Base-by-base conservation (phyloP, 768 basidiomycete species). In the Podaxis sp. region DNA sequence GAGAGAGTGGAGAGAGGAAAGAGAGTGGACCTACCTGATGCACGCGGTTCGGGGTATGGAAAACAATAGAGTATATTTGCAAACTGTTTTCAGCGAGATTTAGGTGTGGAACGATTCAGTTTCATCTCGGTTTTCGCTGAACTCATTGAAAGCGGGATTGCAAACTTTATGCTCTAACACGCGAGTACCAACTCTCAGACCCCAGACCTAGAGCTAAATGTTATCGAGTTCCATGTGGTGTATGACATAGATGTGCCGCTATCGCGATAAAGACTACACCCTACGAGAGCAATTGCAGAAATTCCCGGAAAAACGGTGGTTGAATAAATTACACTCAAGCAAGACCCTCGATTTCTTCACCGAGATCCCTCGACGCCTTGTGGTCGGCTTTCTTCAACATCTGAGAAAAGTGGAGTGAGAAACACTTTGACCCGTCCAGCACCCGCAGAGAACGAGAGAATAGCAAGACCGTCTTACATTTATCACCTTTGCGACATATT, bases 401-500 rank as follows among this genome's bases (percentile, higher is more conserved):
- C 90, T 90, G 65, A 23, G 63, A 50, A 65, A 55, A 28, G 57
- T 44, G 57, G 50, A 25, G 18, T 0, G 13, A 52, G 38, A 35
- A 18, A 67, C 62, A 7, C 51, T 68, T 58, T 5, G 23, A 37
- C 36, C 44, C 38, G 40, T 59, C 27, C 21, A 44, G 13, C 10
- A n/a, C 47, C 37, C 36, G 18, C 37, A 21, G 48, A 10, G 56
- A 56, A 36, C 52, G 47, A 59, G 38, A 53, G 18, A 36, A 56
- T 25, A 10, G 7, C 28, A 32, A 32, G 32, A 32, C 1, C 6
- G 42, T 67, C 80, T 62, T 66, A 91, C 95, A 77, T 80, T 76
- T 62, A 89, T 62, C 64, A 98, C 82, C 66, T 83, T 82, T 59
- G 82, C 81, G 57, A 96, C 91, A 67, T 98, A 98, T 70, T 83